Percentiles rank a stretch among this genome's conserved stretches.
Conservation (phyloP, 345 rosid species). For the Acer campestre region DNA sequence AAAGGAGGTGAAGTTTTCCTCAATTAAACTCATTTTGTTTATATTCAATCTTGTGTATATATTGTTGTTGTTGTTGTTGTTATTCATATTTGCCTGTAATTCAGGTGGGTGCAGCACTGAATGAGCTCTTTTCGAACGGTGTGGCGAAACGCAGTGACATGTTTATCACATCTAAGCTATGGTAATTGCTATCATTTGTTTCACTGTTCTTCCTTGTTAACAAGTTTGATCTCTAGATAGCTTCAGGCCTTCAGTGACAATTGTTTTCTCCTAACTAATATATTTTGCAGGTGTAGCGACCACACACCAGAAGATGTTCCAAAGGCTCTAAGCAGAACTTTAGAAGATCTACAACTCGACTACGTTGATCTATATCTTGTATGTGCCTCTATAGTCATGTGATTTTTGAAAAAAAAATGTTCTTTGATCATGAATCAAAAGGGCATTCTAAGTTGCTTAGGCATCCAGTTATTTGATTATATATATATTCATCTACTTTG, state of each 20-base stretch:
- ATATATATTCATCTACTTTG: background rate
- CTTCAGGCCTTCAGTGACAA: background rate
- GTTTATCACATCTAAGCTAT: slow-evolving; percentile 55
- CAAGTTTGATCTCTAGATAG: background rate
- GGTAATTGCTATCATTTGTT: slow-evolving; percentile 26
- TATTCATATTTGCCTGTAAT: slow-evolving; percentile 2
- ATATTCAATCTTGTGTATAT: background rate
- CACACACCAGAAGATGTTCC: slow-evolving; percentile 58
- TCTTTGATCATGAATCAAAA: background rate
- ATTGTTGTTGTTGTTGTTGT: background rate
- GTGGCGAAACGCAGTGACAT: slow-evolving; percentile 49
- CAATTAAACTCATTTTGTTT: background rate
- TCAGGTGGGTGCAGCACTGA: slow-evolving; percentile 52
- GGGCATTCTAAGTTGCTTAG: background rate
- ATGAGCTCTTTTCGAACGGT: slow-evolving; percentile 42
- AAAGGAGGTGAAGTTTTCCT: slow-evolving; percentile 40
- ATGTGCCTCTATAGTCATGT: slow-evolving; percentile 4
- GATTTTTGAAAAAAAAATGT: background rate
- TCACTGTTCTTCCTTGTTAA: no score
- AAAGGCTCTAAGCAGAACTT: slow-evolving; percentile 40
- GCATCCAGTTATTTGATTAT: background rate
- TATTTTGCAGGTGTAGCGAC: slow-evolving; percentile 47
- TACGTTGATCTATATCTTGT: slow-evolving; percentile 58
- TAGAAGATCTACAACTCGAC: slow-evolving; percentile 54
- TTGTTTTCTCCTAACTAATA: background rate